Conservation (phyloP, 306 rosid species). For the Glycyrrhiza uralensis region DNA sequence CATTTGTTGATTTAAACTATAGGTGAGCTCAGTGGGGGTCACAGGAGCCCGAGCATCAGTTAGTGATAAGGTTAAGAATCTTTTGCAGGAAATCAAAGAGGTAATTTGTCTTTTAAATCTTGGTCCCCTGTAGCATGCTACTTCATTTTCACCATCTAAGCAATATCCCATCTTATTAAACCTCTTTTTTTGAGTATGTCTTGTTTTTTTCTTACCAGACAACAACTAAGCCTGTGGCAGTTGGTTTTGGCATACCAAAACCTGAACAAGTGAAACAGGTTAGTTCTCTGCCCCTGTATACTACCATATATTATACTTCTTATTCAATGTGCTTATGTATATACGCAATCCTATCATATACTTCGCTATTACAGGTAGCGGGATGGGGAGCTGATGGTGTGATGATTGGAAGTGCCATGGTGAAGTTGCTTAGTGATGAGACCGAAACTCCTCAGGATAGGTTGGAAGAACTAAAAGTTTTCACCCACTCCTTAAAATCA, state of each 20-base stretch:
- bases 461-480: constrained; percentile 62
- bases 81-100: constrained; percentile 74
- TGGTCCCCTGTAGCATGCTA: too few relatives aligned
- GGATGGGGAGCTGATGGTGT: constrained; percentile 98
- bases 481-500: constrained; percentile 53
- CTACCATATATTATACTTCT: constrained; percentile 17
- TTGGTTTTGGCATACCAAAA: constrained; percentile 90
- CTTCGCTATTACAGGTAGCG: constrained; percentile 54
- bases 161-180: too few relatives aligned
- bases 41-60: constrained; percentile 90
- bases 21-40: constrained; percentile 94
- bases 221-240: constrained; percentile 87
- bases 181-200: too few relatives aligned
- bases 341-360: not conserved
- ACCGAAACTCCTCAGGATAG: constrained; percentile 80
- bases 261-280: constrained; percentile 91
- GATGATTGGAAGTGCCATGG: constrained; percentile 92
- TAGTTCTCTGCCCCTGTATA: constrained; percentile 16
- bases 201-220: constrained; percentile 43
- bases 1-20: constrained; percentile 26
- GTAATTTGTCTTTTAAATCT: too few relatives aligned
- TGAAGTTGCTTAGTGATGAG: constrained; percentile 74
- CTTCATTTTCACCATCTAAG: too few relatives aligned
- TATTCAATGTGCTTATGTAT: not conserved
- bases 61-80: constrained; percentile 53